Conservation (phyloP, 2,329 filamentous ascomycete genomes). For the Pseudogymnoascus destructans region DNA sequence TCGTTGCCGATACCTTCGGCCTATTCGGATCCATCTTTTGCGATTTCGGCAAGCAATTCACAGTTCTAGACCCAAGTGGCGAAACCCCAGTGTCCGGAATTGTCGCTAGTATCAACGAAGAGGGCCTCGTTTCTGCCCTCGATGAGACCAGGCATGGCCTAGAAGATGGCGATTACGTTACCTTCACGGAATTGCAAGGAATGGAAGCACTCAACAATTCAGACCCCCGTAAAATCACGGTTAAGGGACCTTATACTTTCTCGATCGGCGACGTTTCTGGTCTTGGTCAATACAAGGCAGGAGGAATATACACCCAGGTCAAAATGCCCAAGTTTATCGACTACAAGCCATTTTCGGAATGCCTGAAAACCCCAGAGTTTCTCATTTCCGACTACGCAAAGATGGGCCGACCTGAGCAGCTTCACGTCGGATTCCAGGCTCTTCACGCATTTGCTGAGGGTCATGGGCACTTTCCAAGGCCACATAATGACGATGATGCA, state of each 20-base stretch:
- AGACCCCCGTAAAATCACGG: constrained; percentile 78
- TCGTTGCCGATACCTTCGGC: constrained; percentile 80
- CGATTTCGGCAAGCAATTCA: constrained; percentile 92
- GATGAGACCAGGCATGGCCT: constrained; percentile 92
- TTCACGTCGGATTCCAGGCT: constrained; percentile 87
- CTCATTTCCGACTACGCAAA: constrained; percentile 94
- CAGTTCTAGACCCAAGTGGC: constrained; percentile 76
- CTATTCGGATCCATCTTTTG: constrained; percentile 94
- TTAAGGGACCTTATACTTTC: constrained; percentile 95
- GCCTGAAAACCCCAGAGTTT: constrained; percentile 78
- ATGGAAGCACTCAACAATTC: constrained; percentile 78
- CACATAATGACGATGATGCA: constrained; percentile 78
- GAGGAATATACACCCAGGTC: constrained; percentile 86
- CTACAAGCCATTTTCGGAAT: constrained; percentile 67
- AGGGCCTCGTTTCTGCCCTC: constrained; percentile 80
- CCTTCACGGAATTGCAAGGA: constrained; percentile 83
- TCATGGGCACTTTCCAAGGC: constrained; percentile 63
- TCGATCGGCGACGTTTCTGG: constrained; percentile 87
- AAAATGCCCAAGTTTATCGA: constrained; percentile 95
- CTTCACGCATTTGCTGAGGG: constrained; percentile 71
- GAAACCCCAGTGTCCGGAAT: constrained; percentile 82
- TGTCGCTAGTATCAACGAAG: constrained; percentile 76
- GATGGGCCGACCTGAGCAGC: constrained; percentile 84
- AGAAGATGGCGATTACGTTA: constrained; percentile 93
- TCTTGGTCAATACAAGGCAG: constrained; percentile 74